Evolutionary conservation across 371 early-diverging fungal genomes (phyloP).

Genomic region (Rhizopus arrhizus): DNA sequence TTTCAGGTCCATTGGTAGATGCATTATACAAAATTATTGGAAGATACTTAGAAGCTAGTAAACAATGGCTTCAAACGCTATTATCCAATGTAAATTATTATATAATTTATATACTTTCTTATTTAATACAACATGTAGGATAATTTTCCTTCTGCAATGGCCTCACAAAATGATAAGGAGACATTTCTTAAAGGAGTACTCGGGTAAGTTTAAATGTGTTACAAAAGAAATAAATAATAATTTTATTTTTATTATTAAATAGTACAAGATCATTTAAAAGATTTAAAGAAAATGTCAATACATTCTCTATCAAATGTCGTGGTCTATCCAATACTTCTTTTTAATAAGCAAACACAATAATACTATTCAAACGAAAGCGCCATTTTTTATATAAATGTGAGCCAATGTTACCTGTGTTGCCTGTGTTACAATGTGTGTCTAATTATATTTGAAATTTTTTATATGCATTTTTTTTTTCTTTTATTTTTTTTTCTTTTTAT

Average conservation of each 20-base stretch:
- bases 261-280: constrained; percentile 63
- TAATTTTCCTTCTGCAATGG: constrained; percentile 66
- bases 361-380: too few species aligned
- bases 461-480: constrained; percentile 4
- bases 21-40: constrained; percentile 64
- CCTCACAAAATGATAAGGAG: constrained; percentile 58
- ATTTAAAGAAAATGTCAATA: constrained; percentile 58
- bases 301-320: constrained; percentile 66
- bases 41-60: constrained; percentile 53
- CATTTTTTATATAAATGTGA: neutral
- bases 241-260: constrained; percentile 13
- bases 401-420: neutral
- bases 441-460: constrained; percentile 1
- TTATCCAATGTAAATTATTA: constrained; percentile 51
- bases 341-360: constrained; percentile 18
- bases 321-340: constrained; percentile 62
- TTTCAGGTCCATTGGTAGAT: constrained; percentile 63
- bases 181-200: constrained; percentile 61
- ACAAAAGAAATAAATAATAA: neutral
- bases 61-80: constrained; percentile 61
- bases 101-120: neutral
- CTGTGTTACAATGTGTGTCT: neutral
- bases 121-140: constrained; percentile 38
- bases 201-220: constrained; percentile 45
- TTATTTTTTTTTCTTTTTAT: constrained; percentile 6